Conservation (phyloP, 2,329 filamentous ascomycete species). For the Paecilomyces sp. region DNA sequence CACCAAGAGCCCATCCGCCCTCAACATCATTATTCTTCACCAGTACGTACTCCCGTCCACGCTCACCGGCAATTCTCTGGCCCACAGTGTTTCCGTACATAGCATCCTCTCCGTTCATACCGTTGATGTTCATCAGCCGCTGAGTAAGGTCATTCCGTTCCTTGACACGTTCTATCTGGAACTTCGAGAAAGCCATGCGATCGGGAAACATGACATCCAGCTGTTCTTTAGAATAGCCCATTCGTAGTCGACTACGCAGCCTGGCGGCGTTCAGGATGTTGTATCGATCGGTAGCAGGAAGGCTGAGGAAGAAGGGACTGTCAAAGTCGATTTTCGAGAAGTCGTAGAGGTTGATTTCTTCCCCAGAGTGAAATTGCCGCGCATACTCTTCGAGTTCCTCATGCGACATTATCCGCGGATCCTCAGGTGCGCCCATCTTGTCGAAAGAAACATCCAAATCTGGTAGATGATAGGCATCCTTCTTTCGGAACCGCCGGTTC, state of each 20-base stretch:
- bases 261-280: conserved; percentile 95
- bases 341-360: conserved; percentile 84
- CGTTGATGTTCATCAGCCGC: conserved; percentile 86
- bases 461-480: conserved; percentile 91
- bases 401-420: conserved; percentile 92
- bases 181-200: conserved; percentile 91
- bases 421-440: conserved; percentile 81
- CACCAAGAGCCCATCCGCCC: conserved; percentile 91
- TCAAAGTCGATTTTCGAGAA: conserved; percentile 99
- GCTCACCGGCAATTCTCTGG: conserved; percentile 58
- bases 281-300: conserved; percentile 86
- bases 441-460: conserved; percentile 72
- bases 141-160: conserved; percentile 95
- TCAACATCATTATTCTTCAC: conserved; percentile 94
- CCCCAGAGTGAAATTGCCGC: conserved; percentile 80
- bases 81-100: conserved; percentile 53
- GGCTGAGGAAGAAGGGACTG: conserved; percentile 85
- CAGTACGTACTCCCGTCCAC: conserved; percentile 86
- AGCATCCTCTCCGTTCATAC: conserved; percentile 71
- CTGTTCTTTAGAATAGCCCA: conserved; percentile 96
- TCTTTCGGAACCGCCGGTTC: conserved; percentile 75
- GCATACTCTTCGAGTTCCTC: conserved; percentile 94
- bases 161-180: conserved; percentile 89
- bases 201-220: conserved; percentile 95
- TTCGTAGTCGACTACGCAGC: conserved; percentile 76